A percentile compares a stretch with the other conserved stretches of the same genome.
phyloP scores from a whole-genome alignment of 176 grass and related monocot species.

The Stipa capillata region DNA sequence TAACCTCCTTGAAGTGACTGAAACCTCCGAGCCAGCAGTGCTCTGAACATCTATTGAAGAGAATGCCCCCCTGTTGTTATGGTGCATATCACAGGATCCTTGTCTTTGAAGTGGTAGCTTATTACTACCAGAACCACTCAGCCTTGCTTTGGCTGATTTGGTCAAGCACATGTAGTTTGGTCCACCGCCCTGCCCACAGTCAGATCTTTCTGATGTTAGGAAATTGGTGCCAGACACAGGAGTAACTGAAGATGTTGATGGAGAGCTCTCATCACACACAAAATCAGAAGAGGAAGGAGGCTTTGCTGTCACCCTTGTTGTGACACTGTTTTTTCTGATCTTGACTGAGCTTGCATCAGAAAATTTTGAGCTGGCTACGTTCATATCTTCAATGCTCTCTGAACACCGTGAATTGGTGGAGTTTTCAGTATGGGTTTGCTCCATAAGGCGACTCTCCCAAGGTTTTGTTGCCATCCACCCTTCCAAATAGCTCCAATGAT shows the following conservation, averaged over 20 bases:
- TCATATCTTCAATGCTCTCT: conserved; percentile 39
- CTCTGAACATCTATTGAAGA: conserved; percentile 52
- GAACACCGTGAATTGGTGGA: conserved; percentile 27
- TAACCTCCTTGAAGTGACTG: conserved; percentile 38
- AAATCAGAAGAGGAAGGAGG: conserved; percentile 62
- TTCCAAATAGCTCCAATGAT: conserved; percentile 48
- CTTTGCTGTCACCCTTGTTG: conserved; percentile 50
- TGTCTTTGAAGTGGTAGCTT: conserved; percentile 39
- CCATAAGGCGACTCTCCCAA: conserved; percentile 64
- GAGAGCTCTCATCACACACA: conserved; percentile 38
- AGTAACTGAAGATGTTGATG: conserved; percentile 72
- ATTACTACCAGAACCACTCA: conserved; percentile 16
- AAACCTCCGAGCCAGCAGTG: conserved; percentile 36
- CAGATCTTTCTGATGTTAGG: conserved; percentile 23
- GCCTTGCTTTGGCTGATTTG: conserved; percentile 69
- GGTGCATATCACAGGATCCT: conserved; percentile 26
- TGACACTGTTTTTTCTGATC: conserved; percentile 65
- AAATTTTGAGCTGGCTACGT: conserved; percentile 37
- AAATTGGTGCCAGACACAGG: conserved; percentile 28
- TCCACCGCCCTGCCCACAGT: conserved; percentile 19
- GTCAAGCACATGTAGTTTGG: conserved; percentile 76
- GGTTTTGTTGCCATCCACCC: conserved; percentile 71
- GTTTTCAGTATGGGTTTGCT: conserved; percentile 44
- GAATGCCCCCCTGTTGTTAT: conserved; percentile 30
- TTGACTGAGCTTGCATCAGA: conserved; percentile 45